phyloP scores from a whole-genome alignment of 2,329 filamentous ascomycete genomes.

The Arachnopeziza araneosa region DNA sequence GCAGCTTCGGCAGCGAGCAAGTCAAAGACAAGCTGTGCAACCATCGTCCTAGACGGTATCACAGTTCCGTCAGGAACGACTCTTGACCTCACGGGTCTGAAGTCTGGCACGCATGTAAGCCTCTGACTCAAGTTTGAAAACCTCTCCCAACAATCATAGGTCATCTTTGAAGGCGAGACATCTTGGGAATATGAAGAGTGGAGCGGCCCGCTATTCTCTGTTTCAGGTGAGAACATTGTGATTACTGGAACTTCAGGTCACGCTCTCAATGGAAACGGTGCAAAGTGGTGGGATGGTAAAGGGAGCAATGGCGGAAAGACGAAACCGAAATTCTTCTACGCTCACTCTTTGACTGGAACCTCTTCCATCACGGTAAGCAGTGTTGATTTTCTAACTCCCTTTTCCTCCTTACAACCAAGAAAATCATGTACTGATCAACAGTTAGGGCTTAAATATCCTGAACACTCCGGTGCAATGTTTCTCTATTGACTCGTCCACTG shows the following conservation, averaged over 20 bases:
- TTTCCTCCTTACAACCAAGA: conserved; percentile 47
- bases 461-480: conserved; percentile 46
- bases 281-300: conserved; percentile 55
- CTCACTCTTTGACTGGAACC: conserved; percentile 41
- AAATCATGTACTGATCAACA: conserved; percentile 34
- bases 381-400: too few species aligned
- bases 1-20: conserved; percentile 40
- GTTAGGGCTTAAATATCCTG: conserved; percentile 42
- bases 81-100: conserved; percentile 51
- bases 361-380: conserved; percentile 51
- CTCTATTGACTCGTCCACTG: conserved; percentile 34
- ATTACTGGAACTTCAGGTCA: conserved; percentile 47
- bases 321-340: conserved; percentile 59
- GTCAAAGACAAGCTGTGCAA: conserved; percentile 46
- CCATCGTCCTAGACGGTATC: conserved; percentile 47
- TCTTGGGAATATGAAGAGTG: conserved; percentile 61
- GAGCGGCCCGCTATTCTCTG: conserved; percentile 55
- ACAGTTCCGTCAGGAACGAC: conserved; percentile 52
- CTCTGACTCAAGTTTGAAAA: conserved; percentile 21
- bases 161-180: conserved; percentile 59
- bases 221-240: conserved; percentile 51
- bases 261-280: conserved; percentile 50
- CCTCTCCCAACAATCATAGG: conserved; percentile 20
- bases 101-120: conserved; percentile 36
- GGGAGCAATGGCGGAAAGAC: conserved; percentile 51